A percentile compares a stretch with the other conserved stretches of the same genome.
Evolutionary conservation across 805 yeast genomes (phyloP).

Genomic region (Lipomyces kockii): DNA sequence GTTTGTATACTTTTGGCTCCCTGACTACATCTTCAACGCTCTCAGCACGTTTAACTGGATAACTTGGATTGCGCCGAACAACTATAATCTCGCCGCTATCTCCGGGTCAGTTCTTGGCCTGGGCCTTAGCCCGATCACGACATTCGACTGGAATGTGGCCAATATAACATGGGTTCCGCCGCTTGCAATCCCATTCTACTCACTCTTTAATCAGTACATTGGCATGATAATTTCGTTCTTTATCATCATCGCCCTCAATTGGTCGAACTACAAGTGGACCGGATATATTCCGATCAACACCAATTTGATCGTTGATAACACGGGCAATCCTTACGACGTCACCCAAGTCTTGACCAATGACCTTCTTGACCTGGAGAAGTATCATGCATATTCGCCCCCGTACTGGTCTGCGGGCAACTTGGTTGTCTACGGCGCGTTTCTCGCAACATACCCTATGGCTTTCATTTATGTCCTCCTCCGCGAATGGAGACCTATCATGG

Average conservation of each 20-base stretch:
- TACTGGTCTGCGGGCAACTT: constrained; percentile 60
- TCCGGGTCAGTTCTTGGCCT: constrained; percentile 68
- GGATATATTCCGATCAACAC: constrained; percentile 60
- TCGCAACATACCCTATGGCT: constrained; percentile 53
- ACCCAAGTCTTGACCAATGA: constrained; percentile 54
- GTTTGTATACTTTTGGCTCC: constrained; percentile 63
- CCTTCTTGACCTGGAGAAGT: constrained; percentile 53
- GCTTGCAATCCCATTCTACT: constrained; percentile 24
- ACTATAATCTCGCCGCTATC: constrained; percentile 63
- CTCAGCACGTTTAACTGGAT: constrained; percentile 62
- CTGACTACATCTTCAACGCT: constrained; percentile 64
- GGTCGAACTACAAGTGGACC: constrained; percentile 60
- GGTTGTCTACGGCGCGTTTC: constrained; percentile 61
- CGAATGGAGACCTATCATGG: constrained; percentile 9
- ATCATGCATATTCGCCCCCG: constrained; percentile 65
- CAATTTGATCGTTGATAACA: constrained; percentile 55
- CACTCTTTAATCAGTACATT: constrained; percentile 51
- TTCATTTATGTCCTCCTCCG: constrained; percentile 9
- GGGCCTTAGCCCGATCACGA: constrained; percentile 62
- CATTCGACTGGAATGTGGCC: constrained; percentile 73
- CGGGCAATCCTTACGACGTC: constrained; percentile 57
- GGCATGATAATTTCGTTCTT: constrained; percentile 55
- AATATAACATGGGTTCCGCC: constrained; percentile 52
- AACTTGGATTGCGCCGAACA: constrained; percentile 64
- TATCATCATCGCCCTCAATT: constrained; percentile 55